Conservation (phyloP, 805 yeast species). For the Huiozyma sinensis region DNA sequence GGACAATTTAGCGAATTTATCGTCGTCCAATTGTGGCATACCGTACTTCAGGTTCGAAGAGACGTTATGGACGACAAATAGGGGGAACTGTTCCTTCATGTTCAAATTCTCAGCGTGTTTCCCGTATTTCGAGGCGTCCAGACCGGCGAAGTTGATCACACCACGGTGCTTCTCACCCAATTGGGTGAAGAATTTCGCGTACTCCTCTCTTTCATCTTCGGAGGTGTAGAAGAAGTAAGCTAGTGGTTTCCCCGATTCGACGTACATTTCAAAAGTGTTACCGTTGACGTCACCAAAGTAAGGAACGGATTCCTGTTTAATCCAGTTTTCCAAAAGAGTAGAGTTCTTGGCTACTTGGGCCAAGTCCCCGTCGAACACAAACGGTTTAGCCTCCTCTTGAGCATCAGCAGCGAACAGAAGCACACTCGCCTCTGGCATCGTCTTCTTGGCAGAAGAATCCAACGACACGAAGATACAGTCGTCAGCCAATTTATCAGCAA, state of each 20-base stretch:
- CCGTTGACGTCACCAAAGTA: slow-evolving; percentile 59
- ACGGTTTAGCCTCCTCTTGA: slow-evolving; percentile 19
- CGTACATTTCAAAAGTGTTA: slow-evolving; percentile 64
- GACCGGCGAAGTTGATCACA: slow-evolving; percentile 72
- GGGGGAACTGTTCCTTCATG: slow-evolving; percentile 81
- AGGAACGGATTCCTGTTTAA: slow-evolving; percentile 20
- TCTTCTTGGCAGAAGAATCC: slow-evolving; percentile 26
- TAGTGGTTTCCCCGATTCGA: slow-evolving; percentile 63
- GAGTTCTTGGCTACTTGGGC: slow-evolving; percentile 3
- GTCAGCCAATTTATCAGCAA: slow-evolving; percentile 60
- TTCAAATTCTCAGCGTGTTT: slow-evolving; percentile 82
- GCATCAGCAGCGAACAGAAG: slow-evolving; percentile 22
- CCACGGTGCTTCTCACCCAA: slow-evolving; percentile 74
- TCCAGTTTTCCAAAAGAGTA: slow-evolving; percentile 35
- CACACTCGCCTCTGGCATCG: slow-evolving; percentile 10
- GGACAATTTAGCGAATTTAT: slow-evolving; percentile 17
- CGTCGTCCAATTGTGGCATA: slow-evolving; percentile 43
- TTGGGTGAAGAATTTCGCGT: slow-evolving; percentile 41
- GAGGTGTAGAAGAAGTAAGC: slow-evolving; percentile 79
- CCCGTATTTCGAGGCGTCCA: slow-evolving; percentile 74
- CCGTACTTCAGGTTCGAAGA: slow-evolving; percentile 65
- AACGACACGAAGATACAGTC: slow-evolving; percentile 46
- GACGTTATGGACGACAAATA: slow-evolving; percentile 77
- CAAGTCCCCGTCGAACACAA: slow-evolving; percentile 21
- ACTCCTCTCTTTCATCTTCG: slow-evolving; percentile 54